Percentiles rank a stretch among this genome's conserved stretches.
Conservation (phyloP, 495 filamentous ascomycete species). For the Aspergillus avenaceus region DNA sequence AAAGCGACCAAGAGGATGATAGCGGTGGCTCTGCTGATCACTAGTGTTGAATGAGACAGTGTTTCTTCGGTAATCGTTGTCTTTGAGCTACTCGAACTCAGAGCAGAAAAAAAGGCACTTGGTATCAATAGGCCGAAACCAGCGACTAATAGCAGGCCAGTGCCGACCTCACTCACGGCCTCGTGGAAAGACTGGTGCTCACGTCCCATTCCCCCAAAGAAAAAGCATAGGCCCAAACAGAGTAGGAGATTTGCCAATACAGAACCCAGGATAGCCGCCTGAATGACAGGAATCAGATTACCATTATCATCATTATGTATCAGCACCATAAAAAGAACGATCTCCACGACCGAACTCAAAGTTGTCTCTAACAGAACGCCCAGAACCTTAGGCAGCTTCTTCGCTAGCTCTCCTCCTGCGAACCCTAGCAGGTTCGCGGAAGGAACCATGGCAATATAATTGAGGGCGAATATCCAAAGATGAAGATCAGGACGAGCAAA, state of each 20-base stretch:
- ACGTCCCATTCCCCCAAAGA: constrained; percentile 65
- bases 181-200: constrained; percentile 68
- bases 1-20: constrained; percentile 79
- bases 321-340: constrained; percentile 78
- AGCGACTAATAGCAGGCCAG: constrained; percentile 75
- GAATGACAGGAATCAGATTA: constrained; percentile 65
- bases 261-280: constrained; percentile 77
- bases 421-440: constrained; percentile 86
- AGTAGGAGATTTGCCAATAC: constrained; percentile 75
- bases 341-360: constrained; percentile 73
- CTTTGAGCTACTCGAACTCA: constrained; percentile 39
- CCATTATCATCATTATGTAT: constrained; percentile 35
- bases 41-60: constrained; percentile 48
- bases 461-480: constrained; percentile 63
- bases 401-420: constrained; percentile 72
- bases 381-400: constrained; percentile 73
- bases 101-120: constrained; percentile 66
- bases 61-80: constrained; percentile 25
- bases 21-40: constrained; percentile 71
- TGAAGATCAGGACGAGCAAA: constrained; percentile 59
- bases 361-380: constrained; percentile 77
- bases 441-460: constrained; percentile 82
- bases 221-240: constrained; percentile 74
- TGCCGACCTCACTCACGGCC: constrained; percentile 76
- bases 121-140: constrained; percentile 81